phyloP scores from a whole-genome alignment of 805 yeast species.

The Cyberlindnera americana region DNA sequence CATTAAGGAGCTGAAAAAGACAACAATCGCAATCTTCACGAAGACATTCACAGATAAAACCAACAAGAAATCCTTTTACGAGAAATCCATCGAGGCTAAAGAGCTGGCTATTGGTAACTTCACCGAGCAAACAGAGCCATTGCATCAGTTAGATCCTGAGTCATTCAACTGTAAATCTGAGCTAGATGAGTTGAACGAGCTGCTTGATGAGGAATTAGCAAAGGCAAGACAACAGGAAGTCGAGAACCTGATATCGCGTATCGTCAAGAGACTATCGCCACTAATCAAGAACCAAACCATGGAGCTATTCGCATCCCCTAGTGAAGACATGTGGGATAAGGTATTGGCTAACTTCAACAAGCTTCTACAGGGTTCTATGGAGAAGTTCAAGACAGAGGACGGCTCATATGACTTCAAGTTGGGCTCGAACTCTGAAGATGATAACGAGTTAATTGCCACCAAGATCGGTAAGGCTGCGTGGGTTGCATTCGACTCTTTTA shows the following conservation, averaged over 20 bases:
- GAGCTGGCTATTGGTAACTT: conserved; percentile 25
- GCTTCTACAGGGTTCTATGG: conserved; percentile 30
- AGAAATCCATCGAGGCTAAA: conserved; percentile 32
- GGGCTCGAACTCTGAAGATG: conserved; percentile 45
- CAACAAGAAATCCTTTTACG: conserved; percentile 30
- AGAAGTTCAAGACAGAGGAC: conserved; percentile 26
- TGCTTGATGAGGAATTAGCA: conserved; percentile 27
- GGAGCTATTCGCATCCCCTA: conserved; percentile 47
- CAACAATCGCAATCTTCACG: conserved; percentile 31
- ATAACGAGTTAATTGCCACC: conserved; percentile 39
- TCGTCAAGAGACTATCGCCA: conserved; percentile 43
- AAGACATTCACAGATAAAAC: conserved; percentile 26
- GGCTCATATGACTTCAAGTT: conserved; percentile 58
- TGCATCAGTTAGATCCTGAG: conserved; percentile 18
- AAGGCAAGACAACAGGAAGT: conserved; percentile 26
- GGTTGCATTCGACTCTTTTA: conserved; percentile 53
- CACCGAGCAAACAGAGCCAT: conserved; percentile 13
- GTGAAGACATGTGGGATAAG: conserved; percentile 56
- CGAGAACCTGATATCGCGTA: conserved; percentile 35
- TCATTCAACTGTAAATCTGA: conserved; percentile 32
- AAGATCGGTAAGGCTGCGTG: conserved; percentile 57
- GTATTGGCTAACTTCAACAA: conserved; percentile 43
- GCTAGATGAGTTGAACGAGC: conserved; percentile 29
- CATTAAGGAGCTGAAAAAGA: conserved; percentile 35
- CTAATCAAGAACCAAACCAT: conserved; percentile 50